Evolutionary conservation across 306 rosid genomes (phyloP).

Genomic region (Pyrus pyrifolia): DNA sequence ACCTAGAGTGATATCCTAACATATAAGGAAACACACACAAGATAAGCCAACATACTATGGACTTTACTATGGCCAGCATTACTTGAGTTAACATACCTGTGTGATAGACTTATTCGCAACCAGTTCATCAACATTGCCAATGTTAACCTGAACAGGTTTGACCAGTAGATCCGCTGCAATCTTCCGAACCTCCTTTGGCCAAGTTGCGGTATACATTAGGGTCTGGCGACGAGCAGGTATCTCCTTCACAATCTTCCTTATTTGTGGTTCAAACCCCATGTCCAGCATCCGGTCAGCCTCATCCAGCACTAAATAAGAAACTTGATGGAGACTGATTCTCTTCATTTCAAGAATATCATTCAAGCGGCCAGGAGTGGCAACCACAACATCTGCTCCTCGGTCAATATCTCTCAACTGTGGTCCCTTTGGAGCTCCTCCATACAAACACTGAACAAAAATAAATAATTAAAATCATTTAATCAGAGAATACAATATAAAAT

Average conservation of each 20-base stretch:
- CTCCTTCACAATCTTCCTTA: slow-evolving; percentile 91
- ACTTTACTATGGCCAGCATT: not conserved
- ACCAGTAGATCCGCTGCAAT: slow-evolving; percentile 93
- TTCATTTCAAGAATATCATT: slow-evolving; percentile 98
- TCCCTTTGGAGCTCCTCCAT: slow-evolving; percentile 99
- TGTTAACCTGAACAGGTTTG: slow-evolving; percentile 93
- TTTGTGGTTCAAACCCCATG: slow-evolving; percentile 99
- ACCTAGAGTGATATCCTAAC: not conserved
- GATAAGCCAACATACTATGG: not conserved
- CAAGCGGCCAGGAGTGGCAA: slow-evolving; percentile 99
- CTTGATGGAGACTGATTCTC: slow-evolving; percentile 82
- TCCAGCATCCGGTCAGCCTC: slow-evolving; percentile 99
- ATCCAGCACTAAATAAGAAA: slow-evolving; percentile 89
- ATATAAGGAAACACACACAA: not conserved
- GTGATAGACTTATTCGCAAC: slow-evolving; percentile 95
- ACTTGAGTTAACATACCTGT: slow-evolving; percentile 49
- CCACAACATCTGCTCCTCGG: slow-evolving; percentile 89
- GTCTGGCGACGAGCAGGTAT: slow-evolving; percentile 95
- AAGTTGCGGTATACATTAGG: slow-evolving; percentile 98
- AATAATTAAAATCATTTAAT: not conserved
- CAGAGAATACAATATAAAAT: not conserved
- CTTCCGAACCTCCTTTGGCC: slow-evolving; percentile 99
- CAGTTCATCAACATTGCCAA: slow-evolving; percentile 95
- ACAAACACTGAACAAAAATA: slow-evolving; percentile 53
- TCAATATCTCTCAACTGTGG: slow-evolving; percentile 95